phyloP scores from a whole-genome alignment of 1,284 basidiomycete species.

The Rhodofomes roseus region DNA sequence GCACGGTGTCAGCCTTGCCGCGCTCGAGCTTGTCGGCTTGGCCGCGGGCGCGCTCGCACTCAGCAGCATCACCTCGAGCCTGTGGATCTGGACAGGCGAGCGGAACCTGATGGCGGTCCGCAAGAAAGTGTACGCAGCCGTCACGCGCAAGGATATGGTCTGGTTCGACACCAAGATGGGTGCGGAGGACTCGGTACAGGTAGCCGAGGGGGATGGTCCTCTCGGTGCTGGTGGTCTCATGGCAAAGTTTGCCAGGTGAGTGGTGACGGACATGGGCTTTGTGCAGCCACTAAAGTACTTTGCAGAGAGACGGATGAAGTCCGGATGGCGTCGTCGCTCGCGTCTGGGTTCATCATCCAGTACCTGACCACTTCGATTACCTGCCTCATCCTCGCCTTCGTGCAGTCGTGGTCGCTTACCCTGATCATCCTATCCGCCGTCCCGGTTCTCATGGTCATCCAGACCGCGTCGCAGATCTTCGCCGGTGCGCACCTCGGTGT shows the following conservation, averaged over 20 bases:
- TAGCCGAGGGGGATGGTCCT: constrained; percentile 47
- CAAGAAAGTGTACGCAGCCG: constrained; percentile 63
- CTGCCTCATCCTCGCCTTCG: constrained; percentile 80
- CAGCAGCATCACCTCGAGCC: constrained; percentile 69
- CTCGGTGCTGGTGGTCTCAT: constrained; percentile 90
- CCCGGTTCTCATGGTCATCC: constrained; percentile 78
- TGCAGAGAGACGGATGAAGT: constrained; percentile 92
- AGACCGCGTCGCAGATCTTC: constrained; percentile 69
- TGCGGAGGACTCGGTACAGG: constrained; percentile 45
- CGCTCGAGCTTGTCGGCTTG: constrained; percentile 71
- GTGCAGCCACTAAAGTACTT: background rate
- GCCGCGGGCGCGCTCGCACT: constrained; percentile 69
- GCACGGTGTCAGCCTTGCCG: constrained; percentile 54
- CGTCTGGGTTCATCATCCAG: constrained; percentile 77
- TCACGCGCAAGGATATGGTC: constrained; percentile 72
- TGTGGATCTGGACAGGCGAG: constrained; percentile 92
- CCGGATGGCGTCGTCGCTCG: constrained; percentile 77
- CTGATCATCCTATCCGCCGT: constrained; percentile 90
- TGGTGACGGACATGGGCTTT: constrained; percentile 5
- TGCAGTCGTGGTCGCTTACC: constrained; percentile 79
- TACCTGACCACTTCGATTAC: constrained; percentile 78
- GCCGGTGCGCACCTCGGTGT: constrained; percentile 63
- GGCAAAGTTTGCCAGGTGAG: constrained; percentile 88
- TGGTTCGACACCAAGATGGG: constrained; percentile 90
- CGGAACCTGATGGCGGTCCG: constrained; percentile 71